Evolutionary conservation across 352 stramenopile species (phyloP).

Genomic region (Phytophthora podocarpi): DNA sequence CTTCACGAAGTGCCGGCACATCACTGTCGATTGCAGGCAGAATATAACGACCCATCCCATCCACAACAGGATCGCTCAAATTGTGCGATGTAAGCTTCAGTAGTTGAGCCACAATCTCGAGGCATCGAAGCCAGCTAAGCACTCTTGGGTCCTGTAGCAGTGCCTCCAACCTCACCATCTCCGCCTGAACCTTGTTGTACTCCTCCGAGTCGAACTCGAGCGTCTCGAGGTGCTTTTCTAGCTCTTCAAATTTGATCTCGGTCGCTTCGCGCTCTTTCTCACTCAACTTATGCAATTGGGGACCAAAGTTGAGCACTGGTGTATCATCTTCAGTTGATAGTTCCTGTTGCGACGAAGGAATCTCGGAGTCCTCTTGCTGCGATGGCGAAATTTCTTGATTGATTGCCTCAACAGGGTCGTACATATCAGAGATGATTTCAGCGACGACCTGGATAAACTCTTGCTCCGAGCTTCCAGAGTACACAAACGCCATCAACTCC

Average conservation of each 20-base stretch:
- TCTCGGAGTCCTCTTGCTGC: conserved; percentile 27
- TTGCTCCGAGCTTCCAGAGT: conserved; percentile 68
- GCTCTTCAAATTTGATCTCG: conserved; percentile 63
- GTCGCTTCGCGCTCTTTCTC: conserved; percentile 61
- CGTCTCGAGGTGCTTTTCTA: conserved; percentile 63
- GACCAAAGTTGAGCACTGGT: conserved; percentile 23
- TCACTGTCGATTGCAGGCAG: conserved; percentile 80
- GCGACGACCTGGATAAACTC: conserved; percentile 82
- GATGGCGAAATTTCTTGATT: conserved; percentile 15
- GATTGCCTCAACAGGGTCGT: conserved; percentile 64
- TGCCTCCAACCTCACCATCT: conserved; percentile 73
- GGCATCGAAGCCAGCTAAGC: conserved; percentile 70
- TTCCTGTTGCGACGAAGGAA: conserved; percentile 22
- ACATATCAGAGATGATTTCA: conserved; percentile 81
- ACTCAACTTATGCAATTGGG: conserved; percentile 38
- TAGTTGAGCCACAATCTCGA: conserved; percentile 77
- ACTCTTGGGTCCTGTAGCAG: conserved; percentile 73
- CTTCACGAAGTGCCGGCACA: conserved; percentile 70
- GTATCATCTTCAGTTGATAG: conserved; percentile 39
- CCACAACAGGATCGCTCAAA: conserved; percentile 67
- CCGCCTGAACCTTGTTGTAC: conserved; percentile 61
- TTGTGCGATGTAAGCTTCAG: conserved; percentile 75
- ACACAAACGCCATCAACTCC: conserved; percentile 78
- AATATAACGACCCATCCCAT: conserved; percentile 75
- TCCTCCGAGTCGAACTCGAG: conserved; percentile 63